These are phyloP conservation scores for Dentipellis fragilis DNA, from an alignment of 768 basidiomycete species.

Conservation along the genomic window DNA sequence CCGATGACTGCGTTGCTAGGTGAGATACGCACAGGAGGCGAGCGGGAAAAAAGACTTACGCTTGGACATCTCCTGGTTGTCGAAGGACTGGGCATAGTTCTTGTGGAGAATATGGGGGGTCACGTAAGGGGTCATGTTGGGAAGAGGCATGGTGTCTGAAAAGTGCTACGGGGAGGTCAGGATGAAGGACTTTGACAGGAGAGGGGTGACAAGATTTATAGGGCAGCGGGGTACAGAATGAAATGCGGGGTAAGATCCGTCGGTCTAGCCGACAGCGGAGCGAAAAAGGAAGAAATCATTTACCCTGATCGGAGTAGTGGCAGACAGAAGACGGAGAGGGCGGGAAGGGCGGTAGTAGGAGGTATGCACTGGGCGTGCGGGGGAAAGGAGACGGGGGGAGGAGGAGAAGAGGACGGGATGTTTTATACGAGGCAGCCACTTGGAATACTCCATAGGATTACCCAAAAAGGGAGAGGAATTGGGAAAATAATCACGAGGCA, in stretches of 20 bases:
- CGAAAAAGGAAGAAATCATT: slow-evolving; percentile 1
- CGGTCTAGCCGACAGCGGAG: background rate
- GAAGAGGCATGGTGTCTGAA: slow-evolving; percentile 46
- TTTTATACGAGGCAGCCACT: background rate
- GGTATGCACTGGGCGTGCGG: background rate
- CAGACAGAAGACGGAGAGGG: background rate
- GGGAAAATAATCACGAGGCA: background rate
- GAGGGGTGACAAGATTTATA: background rate
- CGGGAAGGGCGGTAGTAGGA: background rate
- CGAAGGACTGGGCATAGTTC: slow-evolving; percentile 68
- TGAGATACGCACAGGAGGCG: slow-evolving; percentile 1
- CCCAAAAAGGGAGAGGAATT: background rate
- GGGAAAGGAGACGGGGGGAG: background rate
- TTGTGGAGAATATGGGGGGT: slow-evolving; percentile 87
- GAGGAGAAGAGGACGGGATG: background rate
- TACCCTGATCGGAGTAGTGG: background rate
- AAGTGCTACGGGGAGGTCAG: background rate
- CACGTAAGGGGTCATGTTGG: slow-evolving; percentile 73
- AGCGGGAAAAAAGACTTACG: slow-evolving; percentile 32
- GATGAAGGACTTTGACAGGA: background rate
- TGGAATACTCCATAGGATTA: background rate
- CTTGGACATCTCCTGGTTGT: slow-evolving; percentile 48
- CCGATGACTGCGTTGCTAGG: slow-evolving; percentile 58
- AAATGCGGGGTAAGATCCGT: slow-evolving; percentile 2
- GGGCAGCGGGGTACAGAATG: background rate